Evolutionary conservation across 352 stramenopile genomes (phyloP), one percentile per base, ranked within the genome.

Genomic region (Phytophthora sp.): DNA sequence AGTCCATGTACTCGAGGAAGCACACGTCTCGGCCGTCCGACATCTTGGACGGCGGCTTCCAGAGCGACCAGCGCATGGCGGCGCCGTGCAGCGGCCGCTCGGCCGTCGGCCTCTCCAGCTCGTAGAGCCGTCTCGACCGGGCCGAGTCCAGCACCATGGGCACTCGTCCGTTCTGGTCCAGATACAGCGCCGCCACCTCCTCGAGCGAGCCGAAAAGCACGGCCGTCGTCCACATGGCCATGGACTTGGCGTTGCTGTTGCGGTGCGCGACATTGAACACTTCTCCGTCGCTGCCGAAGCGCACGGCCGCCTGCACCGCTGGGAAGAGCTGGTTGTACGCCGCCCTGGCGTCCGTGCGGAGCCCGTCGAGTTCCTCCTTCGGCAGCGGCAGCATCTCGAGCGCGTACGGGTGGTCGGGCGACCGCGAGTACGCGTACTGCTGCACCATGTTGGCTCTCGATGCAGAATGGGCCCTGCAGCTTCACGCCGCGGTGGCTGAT

Each of bases 1-100:
- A 71, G 56, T 91, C 74, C 79, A 90, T 89, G 60, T 73, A 79
- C 53, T 91, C 82, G 32, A 88, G 42, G 43, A 79, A 84, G 24
- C 84, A 71, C 38, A 89, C 37, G 60, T 91, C 82, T 28, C 79
- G 72, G 39, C 80, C 73, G 18, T 71, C 65, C 30, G 87, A 74
- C 18, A 87, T 62, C 60, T 60, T 82, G 24, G 70, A 75, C 27
- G 78, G 77, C 11, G 69, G 63, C 41, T 85, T 87, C 74, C 77
- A 88, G 15, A 79, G 66, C 24, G 79, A 85, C 77, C 81, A 91
- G 39, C 79, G 81, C 55, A 92, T 53, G 1, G 72, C 63, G 0
- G 66, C 63, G 38, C 69, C 82, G 10, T 72, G 74, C 66, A 91
- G 62, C 17, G 84, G 77, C 13, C 66, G 60, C 26, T 73, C 60